A percentile compares a stretch with the other conserved stretches of the same genome.
Conservation (phyloP, 495 filamentous ascomycete genomes). For the Hypoxylon lenormandii region DNA sequence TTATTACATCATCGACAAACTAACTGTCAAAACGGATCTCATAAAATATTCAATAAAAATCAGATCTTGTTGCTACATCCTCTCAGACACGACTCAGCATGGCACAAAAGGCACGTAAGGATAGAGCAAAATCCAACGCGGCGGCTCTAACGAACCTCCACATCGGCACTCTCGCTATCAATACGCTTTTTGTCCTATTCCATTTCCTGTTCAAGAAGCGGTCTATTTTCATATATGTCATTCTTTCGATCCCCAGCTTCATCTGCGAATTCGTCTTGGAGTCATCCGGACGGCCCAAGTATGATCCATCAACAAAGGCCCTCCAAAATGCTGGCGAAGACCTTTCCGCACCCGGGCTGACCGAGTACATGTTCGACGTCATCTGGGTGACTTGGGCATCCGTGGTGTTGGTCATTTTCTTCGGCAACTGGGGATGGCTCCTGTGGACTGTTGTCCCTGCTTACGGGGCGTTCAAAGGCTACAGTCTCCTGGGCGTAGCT, state of each 20-base stretch:
- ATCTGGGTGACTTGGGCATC: conserved; percentile 89
- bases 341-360: conserved; percentile 85
- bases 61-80: background rate
- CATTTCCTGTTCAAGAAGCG: conserved; percentile 75
- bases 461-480: conserved; percentile 77
- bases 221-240: conserved; percentile 75
- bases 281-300: conserved; percentile 79
- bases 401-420: conserved; percentile 70
- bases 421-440: conserved; percentile 83
- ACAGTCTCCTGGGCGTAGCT: conserved; percentile 72
- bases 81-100: conserved; percentile 45
- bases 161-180: conserved; percentile 74
- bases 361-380: conserved; percentile 97
- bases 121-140: conserved; percentile 83
- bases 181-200: conserved; percentile 77
- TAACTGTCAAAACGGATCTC: background rate
- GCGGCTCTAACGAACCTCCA: conserved; percentile 81
- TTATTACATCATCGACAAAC: no score
- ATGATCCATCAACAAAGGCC: conserved; percentile 70
- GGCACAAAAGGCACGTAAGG: conserved; percentile 94
- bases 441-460: conserved; percentile 75
- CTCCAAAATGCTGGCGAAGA: conserved; percentile 85
- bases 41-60: background rate
- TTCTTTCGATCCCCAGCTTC: conserved; percentile 79
- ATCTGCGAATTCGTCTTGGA: conserved; percentile 86